Percentiles rank a stretch among this genome's conserved stretches.
phyloP scores from a whole-genome alignment of 2,329 filamentous ascomycete species.

The Fusarium nygamai region DNA sequence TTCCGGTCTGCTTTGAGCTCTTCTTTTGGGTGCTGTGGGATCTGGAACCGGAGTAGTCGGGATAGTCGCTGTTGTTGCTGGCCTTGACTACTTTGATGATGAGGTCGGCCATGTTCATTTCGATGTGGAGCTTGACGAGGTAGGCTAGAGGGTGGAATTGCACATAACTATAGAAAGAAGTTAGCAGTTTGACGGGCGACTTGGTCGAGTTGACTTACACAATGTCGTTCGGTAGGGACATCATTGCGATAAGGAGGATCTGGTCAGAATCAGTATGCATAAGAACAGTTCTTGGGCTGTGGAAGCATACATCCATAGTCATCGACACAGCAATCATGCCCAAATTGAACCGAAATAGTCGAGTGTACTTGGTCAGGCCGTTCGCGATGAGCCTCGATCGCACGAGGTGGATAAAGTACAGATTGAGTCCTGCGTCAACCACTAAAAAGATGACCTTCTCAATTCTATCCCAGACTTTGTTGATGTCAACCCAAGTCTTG shows the following conservation, averaged over 20 bases:
- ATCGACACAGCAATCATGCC: constrained; percentile 46
- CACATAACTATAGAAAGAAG: neutral
- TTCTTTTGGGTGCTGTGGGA: constrained; percentile 31
- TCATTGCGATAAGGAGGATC: constrained; percentile 45
- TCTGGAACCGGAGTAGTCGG: constrained; percentile 38
- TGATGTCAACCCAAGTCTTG: constrained; percentile 54
- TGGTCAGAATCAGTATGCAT: neutral
- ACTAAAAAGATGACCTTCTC: constrained; percentile 63
- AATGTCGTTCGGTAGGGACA: constrained; percentile 45
- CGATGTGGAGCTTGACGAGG: constrained; percentile 63
- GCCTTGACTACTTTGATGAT: constrained; percentile 53
- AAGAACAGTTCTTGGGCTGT: rapidly evolving
- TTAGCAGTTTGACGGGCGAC: too few species aligned
- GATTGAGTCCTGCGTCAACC: constrained; percentile 60
- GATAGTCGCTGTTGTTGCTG: constrained; percentile 32
- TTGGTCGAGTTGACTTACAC: constrained; percentile 35
- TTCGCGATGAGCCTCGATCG: constrained; percentile 56
- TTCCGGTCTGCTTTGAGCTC: constrained; percentile 6
- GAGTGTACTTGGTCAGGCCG: constrained; percentile 60
- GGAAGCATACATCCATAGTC: constrained; percentile 40
- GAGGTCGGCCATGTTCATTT: constrained; percentile 63
- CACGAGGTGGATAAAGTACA: constrained; percentile 62
- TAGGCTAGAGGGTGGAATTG: constrained; percentile 63
- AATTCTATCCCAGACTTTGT: constrained; percentile 62
- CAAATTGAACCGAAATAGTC: constrained; percentile 52